Evolutionary conservation across 768 basidiomycete genomes (phyloP), one percentile per base, ranked within the genome.

Genomic region (Boletus vinaceobasis): DNA sequence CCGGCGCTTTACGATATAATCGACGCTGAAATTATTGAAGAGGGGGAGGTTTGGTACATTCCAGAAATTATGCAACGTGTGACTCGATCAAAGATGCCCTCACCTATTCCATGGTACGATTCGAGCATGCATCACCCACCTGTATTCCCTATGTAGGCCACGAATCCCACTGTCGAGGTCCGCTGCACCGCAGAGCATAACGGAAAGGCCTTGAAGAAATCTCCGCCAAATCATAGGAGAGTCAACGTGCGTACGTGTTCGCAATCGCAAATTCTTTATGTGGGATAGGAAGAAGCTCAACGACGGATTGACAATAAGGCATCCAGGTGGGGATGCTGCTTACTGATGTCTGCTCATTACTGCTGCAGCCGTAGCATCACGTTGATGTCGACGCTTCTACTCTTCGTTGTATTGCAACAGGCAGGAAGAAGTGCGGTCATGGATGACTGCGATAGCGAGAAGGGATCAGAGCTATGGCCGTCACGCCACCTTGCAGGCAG

Each of bases 61-160:
- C 65, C 43, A 66, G 64, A 66, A 66, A 56, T 51, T 26, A 23
- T 40, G 50, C 64, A 66, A 66, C 67, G 67, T 69, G 65, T 53
- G 5, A 17, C 52, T 48, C 55, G 54, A 67, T 64, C 62, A 53
- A 43, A 36, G 38, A 43, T 45, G 43, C 17, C 38, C 52, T 61
- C 58, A 50, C 58, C 55, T 56, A 35, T 44, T 51, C 53, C 51
- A 43, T 50, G 39, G 43, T 36, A 43, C 43, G 45, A 51, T 64
- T 57, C 35, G 42, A 46, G 50, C 53, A 67, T 56, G 66, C 66
- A 53, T 46, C 50, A 69, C 62, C 53, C 58, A 62, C 62, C 65
- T 56, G 62, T 26, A 58, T 29, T 53, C 51, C 52, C 60, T 43
- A 55, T 58, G 64, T 54, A 38, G 33, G 51, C 49, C 56, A 60